Conservation (phyloP, 2,329 filamentous ascomycete species). For the Exophiala sideris region DNA sequence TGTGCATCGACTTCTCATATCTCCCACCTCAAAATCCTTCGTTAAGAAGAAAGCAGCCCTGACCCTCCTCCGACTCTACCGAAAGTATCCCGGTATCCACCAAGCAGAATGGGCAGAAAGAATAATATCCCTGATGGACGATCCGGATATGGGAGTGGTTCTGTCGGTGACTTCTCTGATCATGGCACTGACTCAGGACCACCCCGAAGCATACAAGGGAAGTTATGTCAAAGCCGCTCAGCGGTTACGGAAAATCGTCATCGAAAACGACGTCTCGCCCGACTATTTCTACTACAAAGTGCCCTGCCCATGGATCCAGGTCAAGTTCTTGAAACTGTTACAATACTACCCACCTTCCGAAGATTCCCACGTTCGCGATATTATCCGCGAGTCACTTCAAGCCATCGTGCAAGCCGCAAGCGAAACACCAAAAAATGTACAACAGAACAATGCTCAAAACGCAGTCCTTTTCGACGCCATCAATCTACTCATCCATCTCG, state of each 20-base stretch:
- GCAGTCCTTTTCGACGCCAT: slow-evolving; percentile 97
- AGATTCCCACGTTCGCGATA: slow-evolving; percentile 83
- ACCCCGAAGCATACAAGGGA: slow-evolving; percentile 89
- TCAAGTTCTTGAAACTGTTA: slow-evolving; percentile 84
- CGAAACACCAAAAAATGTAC: slow-evolving; percentile 95
- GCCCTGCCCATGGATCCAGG: slow-evolving; percentile 97
- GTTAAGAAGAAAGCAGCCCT: slow-evolving; percentile 99
- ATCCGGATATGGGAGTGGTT: slow-evolving; percentile 87
- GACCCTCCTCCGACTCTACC: slow-evolving; percentile 86
- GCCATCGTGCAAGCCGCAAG: slow-evolving; percentile 87
- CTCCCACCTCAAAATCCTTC: slow-evolving; percentile 90
- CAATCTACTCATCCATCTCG: slow-evolving; percentile 95
- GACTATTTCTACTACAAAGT: slow-evolving; percentile 99
- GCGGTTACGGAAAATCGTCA: slow-evolving; percentile 80
- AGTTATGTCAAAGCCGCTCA: slow-evolving; percentile 92
- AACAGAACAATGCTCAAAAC: slow-evolving; percentile 98
- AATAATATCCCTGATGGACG: slow-evolving; percentile 98
- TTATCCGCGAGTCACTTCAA: slow-evolving; percentile 88
- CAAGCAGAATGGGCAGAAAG: slow-evolving; percentile 96
- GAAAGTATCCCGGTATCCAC: slow-evolving; percentile 89
- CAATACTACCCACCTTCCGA: slow-evolving; percentile 98
- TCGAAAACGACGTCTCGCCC: slow-evolving; percentile 81
- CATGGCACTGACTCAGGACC: slow-evolving; percentile 90
- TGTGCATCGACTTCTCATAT: slow-evolving; percentile 90
- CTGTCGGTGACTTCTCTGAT: slow-evolving; percentile 93